Evolutionary conservation across 75 land plant species (phyloP), one percentile per base, ranked within the genome.

Genomic region (Pseudotsuga menziesii): DNA sequence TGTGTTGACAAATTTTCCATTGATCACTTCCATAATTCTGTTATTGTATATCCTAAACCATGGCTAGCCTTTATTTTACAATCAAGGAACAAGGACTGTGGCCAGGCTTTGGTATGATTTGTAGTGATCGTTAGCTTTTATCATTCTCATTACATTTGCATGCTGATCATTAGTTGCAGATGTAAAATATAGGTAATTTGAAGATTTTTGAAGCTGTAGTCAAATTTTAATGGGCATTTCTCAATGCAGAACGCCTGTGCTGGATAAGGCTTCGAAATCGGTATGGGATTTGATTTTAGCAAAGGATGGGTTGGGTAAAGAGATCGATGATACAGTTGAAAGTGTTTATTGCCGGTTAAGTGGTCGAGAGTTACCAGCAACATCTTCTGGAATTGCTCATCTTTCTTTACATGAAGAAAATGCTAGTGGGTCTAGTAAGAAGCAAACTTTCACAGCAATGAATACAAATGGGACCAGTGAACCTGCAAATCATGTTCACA

Each of bases 221-320:
- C 9, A 77, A 22, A 5, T 3, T 36, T 35, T 44, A 57, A n/a
- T 29, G 14, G 78, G 16, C n/a, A 62, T 63, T 56, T 58, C 25
- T 14, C 15, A 36, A 73, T 85, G 61, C 91, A 96, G 98, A 79
- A 75, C 92, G 2, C 91, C 97, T 7, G 98, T 90, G 14, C 97
- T 96, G 56, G 97, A 96, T 77, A 94, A 87, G 77, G 98, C 98
- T 22, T 93, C 98, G 11, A 92, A 88, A 79, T 85, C 97, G 25
- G 98, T 93, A 57, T 96, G 98, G 98, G 97, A 91, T 36, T 61
- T 96, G 74, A 96, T 96, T 32, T 77, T 93, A 55, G 91, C 89
- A 54, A 77, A 82, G 57, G 78, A 85, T 55, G 94, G 92, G 2
- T 71, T 96, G n/a, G 98, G 98, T 3, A 94, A 88, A 80, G 98